Evolutionary conservation across 1,139 yeast genomes (phyloP), one percentile per base, ranked within the genome.

Genomic region (Yamadazyma sp.): DNA sequence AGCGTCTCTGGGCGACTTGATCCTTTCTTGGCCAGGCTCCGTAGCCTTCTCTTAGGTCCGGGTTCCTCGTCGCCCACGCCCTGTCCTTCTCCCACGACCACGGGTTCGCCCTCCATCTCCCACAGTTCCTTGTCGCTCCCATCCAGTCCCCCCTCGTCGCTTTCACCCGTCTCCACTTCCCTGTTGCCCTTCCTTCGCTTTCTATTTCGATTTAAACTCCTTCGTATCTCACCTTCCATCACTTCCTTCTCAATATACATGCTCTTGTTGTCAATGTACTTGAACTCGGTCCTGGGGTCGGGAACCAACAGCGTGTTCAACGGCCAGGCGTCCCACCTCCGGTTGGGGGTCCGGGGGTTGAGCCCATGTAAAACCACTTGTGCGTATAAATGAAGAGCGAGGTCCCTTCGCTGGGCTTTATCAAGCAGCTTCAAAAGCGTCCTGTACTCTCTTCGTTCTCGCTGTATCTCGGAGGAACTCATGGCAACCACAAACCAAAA

Each of bases 351-450:
- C 9, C 34, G 22, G 0, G 71, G 70, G 39, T 71, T 62, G n/a
- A 64, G 48, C 16, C 61, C 53, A 34, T 66, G 73, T 3, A 75
- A 51, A 20, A 79, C 56, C 36, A 65, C 59, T 0, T 75, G 44
- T 10, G 78, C 66, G 51, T 78, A 80, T 5, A 81, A 55, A 55
- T 81, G 87, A 1, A 75, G 44, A 0, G 77, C 74, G 25, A 79
- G 56, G 53, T 81, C 84, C 11, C 54, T 54, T 10, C 74, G 55
- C 42, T 66, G 73, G 3, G 70, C 73, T 2, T 59, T 58, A 46
- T 79, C 81, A 14, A 77, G 43, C 8, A 55, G 43, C 10, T 64
- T 57, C 4, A 77, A 37, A 4, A 70, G 53, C 36, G 55, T 56
- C 7, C 53, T 34, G 17, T 32, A 40, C 10, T 45, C 49, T 12